Conservation (phyloP, 2,329 filamentous ascomycete genomes). For the Amauroascus niger region DNA sequence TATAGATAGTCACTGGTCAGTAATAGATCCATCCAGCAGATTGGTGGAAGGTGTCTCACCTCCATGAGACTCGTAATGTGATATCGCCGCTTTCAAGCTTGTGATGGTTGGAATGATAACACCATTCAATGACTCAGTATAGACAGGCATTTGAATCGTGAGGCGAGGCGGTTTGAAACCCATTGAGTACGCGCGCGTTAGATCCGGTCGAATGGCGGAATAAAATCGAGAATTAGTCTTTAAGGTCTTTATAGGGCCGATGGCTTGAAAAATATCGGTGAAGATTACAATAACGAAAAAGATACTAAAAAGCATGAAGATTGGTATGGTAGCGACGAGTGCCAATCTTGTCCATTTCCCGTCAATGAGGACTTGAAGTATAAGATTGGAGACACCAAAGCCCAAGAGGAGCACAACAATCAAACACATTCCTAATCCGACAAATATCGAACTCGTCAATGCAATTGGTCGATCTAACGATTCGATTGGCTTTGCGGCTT, state of each 20-base stretch:
- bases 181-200: conserved; percentile 15
- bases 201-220: conserved; percentile 25
- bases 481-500: conserved; percentile 25
- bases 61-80: conserved; percentile 47
- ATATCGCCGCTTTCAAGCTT: conserved; percentile 49
- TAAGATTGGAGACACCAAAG: conserved; percentile 32
- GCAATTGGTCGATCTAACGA: conserved; percentile 37
- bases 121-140: conserved; percentile 67
- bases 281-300: conserved; percentile 44
- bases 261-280: conserved; percentile 43
- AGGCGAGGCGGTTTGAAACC: conserved; percentile 31
- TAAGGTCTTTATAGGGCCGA: conserved; percentile 42
- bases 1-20: neutral
- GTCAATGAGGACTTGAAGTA: conserved; percentile 34
- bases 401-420: conserved; percentile 35
- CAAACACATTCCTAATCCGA: conserved; percentile 32
- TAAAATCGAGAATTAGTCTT: conserved; percentile 40
- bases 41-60: conserved; percentile 8
- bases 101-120: conserved; percentile 54
- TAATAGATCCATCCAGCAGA: neutral
- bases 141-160: conserved; percentile 79
- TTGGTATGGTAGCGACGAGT: conserved; percentile 27
- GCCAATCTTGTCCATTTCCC: conserved; percentile 25
- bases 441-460: conserved; percentile 32
- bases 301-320: conserved; percentile 33